Evolutionary conservation across 2,329 filamentous ascomycete genomes (phyloP).

Genomic region (Penicillium italicum): DNA sequence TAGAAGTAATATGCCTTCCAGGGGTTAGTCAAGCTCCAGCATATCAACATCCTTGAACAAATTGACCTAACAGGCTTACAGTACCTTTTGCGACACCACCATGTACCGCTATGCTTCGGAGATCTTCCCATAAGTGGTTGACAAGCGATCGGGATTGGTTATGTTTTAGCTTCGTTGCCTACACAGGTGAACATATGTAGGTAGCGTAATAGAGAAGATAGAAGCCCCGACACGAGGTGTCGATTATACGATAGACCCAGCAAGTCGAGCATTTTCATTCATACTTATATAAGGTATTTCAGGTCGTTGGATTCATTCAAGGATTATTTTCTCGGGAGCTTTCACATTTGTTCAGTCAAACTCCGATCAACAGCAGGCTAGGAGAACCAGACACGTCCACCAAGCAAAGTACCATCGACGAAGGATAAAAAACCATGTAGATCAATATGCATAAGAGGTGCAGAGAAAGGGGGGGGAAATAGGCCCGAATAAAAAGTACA

Average conservation of each 20-base stretch:
- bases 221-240: neutral
- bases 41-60: no score
- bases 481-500: constrained; percentile 8
- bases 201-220: neutral
- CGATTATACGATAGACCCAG: neutral
- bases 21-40: no score
- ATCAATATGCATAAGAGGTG: neutral
- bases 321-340: constrained; percentile 20
- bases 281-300: constrained; percentile 6
- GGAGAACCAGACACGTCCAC: neutral
- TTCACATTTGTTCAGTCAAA: neutral
- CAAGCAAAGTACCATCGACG: neutral
- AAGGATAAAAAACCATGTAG: neutral
- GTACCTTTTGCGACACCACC: no score
- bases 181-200: no score
- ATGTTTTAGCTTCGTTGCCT: no score
- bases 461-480: neutral
- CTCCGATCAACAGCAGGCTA: neutral
- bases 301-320: constrained; percentile 22
- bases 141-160: no score
- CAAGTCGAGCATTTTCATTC: constrained; percentile 3
- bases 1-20: no score
- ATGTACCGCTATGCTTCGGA: no score
- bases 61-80: no score
- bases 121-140: no score